phyloP scores from a whole-genome alignment of 345 rosid genomes.

The Diplotaxis tenuifolia region DNA sequence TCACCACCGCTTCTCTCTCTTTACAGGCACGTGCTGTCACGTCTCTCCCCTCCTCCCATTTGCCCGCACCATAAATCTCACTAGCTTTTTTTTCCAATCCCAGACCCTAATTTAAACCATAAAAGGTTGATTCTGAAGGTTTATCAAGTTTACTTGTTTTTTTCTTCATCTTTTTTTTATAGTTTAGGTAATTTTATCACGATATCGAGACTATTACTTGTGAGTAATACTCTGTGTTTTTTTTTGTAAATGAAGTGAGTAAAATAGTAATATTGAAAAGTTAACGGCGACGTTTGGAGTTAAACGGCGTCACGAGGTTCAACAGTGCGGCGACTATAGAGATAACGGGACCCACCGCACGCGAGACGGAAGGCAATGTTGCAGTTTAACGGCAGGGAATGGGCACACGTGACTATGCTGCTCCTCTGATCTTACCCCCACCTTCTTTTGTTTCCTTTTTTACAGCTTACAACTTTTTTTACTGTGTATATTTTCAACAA shows the following conservation, averaged over 20 bases:
- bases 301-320: constrained; percentile 22
- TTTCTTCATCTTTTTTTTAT: background rate
- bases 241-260: too few relatives aligned
- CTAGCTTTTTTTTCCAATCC: background rate
- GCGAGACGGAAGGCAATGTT: constrained; percentile 35
- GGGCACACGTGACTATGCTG: constrained; percentile 36
- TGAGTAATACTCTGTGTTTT: too few relatives aligned
- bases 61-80: constrained; percentile 21
- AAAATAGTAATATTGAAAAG: background rate
- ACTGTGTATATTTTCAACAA: background rate
- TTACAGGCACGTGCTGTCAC: constrained; percentile 35
- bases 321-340: constrained; percentile 23
- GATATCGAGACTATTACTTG: background rate
- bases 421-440: constrained; percentile 11
- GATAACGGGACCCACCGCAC: constrained; percentile 39
- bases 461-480: background rate
- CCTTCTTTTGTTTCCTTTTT: background rate
- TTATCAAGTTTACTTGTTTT: background rate
- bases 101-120: background rate
- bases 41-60: constrained; percentile 24
- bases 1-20: constrained; percentile 34
- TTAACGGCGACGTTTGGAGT: constrained; percentile 22
- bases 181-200: background rate
- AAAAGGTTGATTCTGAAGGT: too few relatives aligned
- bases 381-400: constrained; percentile 33